phyloP scores from a whole-genome alignment of 1,139 yeast species.

The Lodderomyces jiufengensis region DNA sequence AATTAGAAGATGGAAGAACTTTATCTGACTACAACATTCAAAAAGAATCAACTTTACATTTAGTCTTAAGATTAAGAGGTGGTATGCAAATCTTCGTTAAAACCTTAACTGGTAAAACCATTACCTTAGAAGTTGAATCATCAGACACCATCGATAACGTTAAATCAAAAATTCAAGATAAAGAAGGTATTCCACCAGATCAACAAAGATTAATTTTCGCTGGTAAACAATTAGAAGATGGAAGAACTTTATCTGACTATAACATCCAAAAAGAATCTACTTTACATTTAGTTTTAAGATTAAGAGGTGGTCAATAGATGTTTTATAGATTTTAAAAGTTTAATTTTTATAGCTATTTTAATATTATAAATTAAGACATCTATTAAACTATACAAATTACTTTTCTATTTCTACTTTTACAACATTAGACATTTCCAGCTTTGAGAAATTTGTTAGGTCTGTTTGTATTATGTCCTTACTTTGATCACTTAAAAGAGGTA shows the following conservation, averaged over 20 bases:
- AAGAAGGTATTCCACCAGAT: conserved; percentile 53
- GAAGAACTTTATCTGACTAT: conserved; percentile 64
- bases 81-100: conserved; percentile 70
- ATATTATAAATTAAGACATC: too few species aligned
- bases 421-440: conserved; percentile 27
- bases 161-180: conserved; percentile 51
- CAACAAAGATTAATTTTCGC: conserved; percentile 56
- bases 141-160: conserved; percentile 71
- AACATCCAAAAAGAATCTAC: conserved; percentile 79
- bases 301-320: conserved; percentile 75
- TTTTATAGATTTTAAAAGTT: not conserved
- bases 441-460: conserved; percentile 26
- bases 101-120: conserved; percentile 69
- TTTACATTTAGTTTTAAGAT: conserved; percentile 92
- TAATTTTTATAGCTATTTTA: not conserved
- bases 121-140: conserved; percentile 67
- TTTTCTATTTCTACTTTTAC: conserved; percentile 14
- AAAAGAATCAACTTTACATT: conserved; percentile 85
- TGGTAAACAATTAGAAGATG: conserved; percentile 59
- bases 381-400: not conserved
- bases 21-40: conserved; percentile 65
- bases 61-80: conserved; percentile 98
- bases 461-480: conserved; percentile 10
- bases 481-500: conserved; percentile 13
- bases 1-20: conserved; percentile 65